Base-by-base conservation (phyloP, 208 protist species). In the Leishmania tropica region DNA sequence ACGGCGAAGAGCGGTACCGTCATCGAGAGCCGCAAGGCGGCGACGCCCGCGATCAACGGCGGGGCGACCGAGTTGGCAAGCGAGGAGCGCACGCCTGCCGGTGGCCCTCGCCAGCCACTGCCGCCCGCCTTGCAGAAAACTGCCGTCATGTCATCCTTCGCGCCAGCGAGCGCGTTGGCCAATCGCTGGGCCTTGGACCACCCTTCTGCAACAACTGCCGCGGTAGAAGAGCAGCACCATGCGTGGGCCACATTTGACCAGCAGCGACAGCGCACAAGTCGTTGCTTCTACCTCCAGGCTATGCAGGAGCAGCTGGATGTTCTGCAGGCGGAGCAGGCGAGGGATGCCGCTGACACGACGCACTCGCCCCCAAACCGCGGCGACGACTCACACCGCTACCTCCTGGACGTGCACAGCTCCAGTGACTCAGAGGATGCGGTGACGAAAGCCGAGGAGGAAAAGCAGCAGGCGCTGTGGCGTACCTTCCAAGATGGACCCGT, bases 111-210 rank as follows among this genome's bases (percentile, higher is more conserved):
- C n/a, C 56, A n/a, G 24, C 17, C 76, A 0, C 64, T 19, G n/a
- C 42, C 47, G 40, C 28, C 21, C 13, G 17, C 8, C 21, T 45
- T 47, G 60, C 71, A 19, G 21, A 58, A 70, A 37, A 47, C 35
- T 21, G 40, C 45, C 40, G 75, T 40, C 21, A 73, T 13, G 47
- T 24, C 51, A 2, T 51, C 74, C 67, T 40, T 54, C 58, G 11
- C 60, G 19, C 48, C 70, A 31, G 21, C 53, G 53, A 54, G 47
- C 64, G 60, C 62, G 7, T 73, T 86, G n/a, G 53, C 88, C 48
- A 81, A 87, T 51, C 81, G 89, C 31, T 93, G 89, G 88, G 48
- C 42, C 37, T 79, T 85, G 4, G 90, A 93, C 64, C 80, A 92
- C 64, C 78, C 84, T 3, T 73, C 35, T 3, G 64, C 83, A 0